Conservation (phyloP, 1,139 yeast genomes). For the Kodamaea alishanica region DNA sequence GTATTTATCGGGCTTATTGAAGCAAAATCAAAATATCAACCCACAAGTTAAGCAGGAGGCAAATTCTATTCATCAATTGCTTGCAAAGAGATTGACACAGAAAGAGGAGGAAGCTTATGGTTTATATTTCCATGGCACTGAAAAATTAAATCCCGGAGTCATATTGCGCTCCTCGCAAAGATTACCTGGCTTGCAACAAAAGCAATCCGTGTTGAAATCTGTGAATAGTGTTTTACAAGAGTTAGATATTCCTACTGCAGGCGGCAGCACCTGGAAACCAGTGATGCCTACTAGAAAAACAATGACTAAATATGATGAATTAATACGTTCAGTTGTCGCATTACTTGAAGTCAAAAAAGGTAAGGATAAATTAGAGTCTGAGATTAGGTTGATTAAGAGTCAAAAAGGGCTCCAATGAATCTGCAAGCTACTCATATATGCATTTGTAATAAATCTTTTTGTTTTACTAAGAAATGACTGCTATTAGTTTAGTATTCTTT, state of each 20-base stretch:
- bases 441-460: not conserved
- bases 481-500: not conserved
- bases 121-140: constrained; percentile 69
- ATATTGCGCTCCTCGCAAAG: constrained; percentile 65
- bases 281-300: constrained; percentile 85
- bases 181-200: constrained; percentile 45
- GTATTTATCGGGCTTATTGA: constrained; percentile 36
- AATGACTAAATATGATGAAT: constrained; percentile 72
- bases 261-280: constrained; percentile 60
- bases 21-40: constrained; percentile 31
- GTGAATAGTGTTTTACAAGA: constrained; percentile 74
- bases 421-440: not conserved
- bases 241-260: constrained; percentile 65
- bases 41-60: constrained; percentile 33
- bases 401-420: constrained; percentile 36
- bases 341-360: constrained; percentile 83
- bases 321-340: constrained; percentile 67
- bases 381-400: constrained; percentile 57
- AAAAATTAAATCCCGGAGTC: constrained; percentile 75
- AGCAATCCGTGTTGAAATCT: constrained; percentile 67
- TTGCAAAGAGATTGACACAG: constrained; percentile 58
- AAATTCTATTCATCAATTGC: constrained; percentile 38
- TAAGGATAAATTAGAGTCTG: constrained; percentile 82
- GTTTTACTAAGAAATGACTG: not conserved
- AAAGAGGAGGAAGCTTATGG: constrained; percentile 89